phyloP scores from a whole-genome alignment of 441 rosid species.

The Capsella rubella region DNA sequence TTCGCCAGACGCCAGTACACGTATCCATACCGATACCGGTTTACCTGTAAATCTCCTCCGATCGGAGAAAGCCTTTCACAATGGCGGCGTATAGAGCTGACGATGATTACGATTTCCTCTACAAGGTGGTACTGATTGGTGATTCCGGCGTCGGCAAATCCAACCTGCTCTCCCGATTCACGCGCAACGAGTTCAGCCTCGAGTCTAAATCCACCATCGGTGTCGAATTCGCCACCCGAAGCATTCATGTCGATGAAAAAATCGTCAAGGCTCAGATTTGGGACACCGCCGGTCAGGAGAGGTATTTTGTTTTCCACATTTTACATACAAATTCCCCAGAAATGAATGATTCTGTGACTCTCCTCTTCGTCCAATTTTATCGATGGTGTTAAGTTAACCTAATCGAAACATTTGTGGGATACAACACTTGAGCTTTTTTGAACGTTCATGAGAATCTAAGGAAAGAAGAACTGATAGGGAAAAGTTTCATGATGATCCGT shows the following conservation, averaged over 20 bases:
- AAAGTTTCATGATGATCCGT: not conserved
- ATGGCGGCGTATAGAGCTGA: conserved; percentile 80
- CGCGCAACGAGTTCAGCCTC: conserved; percentile 74
- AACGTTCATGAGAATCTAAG: not conserved
- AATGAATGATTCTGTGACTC: not conserved
- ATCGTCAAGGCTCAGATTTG: conserved; percentile 82
- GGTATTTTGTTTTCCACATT: conserved; percentile 36
- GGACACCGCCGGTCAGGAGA: conserved; percentile 83
- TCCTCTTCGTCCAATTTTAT: not conserved
- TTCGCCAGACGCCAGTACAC: not conserved
- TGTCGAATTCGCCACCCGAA: conserved; percentile 80
- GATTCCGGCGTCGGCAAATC: conserved; percentile 87
- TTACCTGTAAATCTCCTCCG: not conserved
- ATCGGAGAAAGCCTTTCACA: conserved; percentile 6
- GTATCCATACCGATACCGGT: conserved; percentile 10
- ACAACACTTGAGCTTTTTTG: too few relatives aligned
- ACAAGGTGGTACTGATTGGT: conserved; percentile 74
- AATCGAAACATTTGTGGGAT: not conserved
- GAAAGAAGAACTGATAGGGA: not conserved
- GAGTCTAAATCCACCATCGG: conserved; percentile 84
- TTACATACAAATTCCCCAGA: not conserved
- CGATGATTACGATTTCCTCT: conserved; percentile 80
- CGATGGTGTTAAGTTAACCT: not conserved
- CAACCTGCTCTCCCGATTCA: conserved; percentile 69
- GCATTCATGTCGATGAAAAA: conserved; percentile 72